phyloP scores from a whole-genome alignment of 192 early-diverging fungal genomes.

The Linnemannia elongata region DNA sequence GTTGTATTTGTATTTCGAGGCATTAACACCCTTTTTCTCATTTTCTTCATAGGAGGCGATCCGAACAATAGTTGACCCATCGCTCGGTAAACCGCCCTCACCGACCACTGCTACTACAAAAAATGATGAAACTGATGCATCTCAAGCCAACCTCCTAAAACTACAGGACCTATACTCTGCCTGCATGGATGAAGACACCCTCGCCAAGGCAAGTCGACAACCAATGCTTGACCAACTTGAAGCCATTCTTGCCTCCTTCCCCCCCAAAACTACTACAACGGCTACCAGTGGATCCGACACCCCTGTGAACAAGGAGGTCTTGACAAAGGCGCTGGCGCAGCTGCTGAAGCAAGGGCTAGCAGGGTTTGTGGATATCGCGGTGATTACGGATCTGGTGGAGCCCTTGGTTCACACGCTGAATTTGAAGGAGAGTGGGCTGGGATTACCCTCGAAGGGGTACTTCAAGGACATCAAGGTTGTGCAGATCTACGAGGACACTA shows the following conservation, averaged over 20 bases:
- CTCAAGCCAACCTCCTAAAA: conserved; percentile 66
- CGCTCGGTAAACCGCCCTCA: background rate
- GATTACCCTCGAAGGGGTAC: conserved; percentile 73
- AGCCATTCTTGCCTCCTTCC: conserved; percentile 37
- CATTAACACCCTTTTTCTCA: background rate
- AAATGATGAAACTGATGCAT: conserved; percentile 17
- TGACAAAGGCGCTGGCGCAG: conserved; percentile 25
- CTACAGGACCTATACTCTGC: conserved; percentile 65
- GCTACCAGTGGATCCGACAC: background rate
- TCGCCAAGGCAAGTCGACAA: conserved; percentile 42
- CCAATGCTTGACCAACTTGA: conserved; percentile 55
- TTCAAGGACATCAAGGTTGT: conserved; percentile 61
- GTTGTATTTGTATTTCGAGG: background rate
- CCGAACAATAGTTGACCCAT: background rate
- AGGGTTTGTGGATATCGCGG: conserved; percentile 58
- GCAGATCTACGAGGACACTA: conserved; percentile 49
- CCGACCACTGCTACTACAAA: background rate
- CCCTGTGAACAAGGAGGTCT: background rate
- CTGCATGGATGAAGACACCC: conserved; percentile 61
- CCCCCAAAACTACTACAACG: background rate
- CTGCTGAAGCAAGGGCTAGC: conserved; percentile 30
- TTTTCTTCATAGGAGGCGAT: conserved; percentile 13
- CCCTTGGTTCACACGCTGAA: conserved; percentile 62
- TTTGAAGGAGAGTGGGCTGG: conserved; percentile 63
- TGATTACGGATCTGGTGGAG: conserved; percentile 67